Evolutionary conservation across 768 basidiomycete species (phyloP).

Genomic region (Mycena polygramma): DNA sequence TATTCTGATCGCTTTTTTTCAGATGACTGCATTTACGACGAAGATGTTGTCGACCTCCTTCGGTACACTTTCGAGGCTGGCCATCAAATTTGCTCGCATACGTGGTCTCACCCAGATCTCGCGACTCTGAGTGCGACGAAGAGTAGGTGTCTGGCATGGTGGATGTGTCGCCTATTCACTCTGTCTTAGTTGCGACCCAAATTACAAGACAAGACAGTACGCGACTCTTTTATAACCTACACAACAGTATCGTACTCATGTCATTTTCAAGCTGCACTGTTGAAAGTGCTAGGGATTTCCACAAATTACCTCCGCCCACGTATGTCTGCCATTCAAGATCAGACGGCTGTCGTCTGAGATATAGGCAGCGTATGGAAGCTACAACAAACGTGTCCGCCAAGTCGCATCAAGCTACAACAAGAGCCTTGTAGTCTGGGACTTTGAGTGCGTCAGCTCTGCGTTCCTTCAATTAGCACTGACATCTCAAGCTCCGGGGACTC

Average conservation of each 20-base stretch:
- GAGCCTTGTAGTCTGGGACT: conserved; percentile 40
- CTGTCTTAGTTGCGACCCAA: conserved; percentile 14
- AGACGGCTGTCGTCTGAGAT: too few relatives aligned
- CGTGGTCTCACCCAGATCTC: conserved; percentile 47
- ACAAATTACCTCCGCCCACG: conserved; percentile 47
- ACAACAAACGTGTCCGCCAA: conserved; percentile 34
- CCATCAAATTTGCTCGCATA: conserved; percentile 49
- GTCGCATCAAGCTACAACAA: conserved; percentile 26
- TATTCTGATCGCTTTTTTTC: not conserved
- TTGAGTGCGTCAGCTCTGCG: conserved; percentile 31
- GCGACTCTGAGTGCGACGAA: conserved; percentile 31
- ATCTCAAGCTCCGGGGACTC: conserved; percentile 54
- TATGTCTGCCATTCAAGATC: conserved; percentile 5
- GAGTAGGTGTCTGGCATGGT: conserved; percentile 19
- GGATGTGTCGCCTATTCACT: not conserved
- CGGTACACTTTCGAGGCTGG: conserved; percentile 41
- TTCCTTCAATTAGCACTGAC: not conserved
- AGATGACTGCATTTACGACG: conserved; percentile 47
- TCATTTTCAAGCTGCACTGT: conserved; percentile 39
- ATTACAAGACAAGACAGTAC: conserved; percentile 17
- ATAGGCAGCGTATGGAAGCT: conserved; percentile 35
- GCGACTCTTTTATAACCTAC: not conserved
- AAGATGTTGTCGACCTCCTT: conserved; percentile 30
- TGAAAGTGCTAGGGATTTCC: conserved; percentile 39
- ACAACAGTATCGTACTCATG: too few relatives aligned